These are phyloP conservation scores for Panellus pusillus DNA, from an alignment of 768 basidiomycete species.

Conservation along the genomic window DNA sequence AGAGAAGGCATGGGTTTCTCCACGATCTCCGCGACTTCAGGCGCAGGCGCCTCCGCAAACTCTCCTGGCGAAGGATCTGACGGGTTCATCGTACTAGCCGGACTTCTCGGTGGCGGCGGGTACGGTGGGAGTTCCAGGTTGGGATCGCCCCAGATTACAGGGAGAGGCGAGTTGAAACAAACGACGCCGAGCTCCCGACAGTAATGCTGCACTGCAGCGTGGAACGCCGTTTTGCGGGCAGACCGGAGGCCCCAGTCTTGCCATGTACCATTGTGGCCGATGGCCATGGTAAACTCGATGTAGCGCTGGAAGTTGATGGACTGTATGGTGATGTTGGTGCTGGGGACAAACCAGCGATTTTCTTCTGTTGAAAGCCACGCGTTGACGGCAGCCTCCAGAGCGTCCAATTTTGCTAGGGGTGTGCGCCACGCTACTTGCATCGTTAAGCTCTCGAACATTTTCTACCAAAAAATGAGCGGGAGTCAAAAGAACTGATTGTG, in stretches of 20 bases:
- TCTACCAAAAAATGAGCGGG: constrained; percentile 33
- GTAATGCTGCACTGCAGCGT: constrained; percentile 74
- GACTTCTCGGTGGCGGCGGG: constrained; percentile 4
- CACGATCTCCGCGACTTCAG: neutral
- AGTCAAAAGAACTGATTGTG: neutral
- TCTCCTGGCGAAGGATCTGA: constrained; percentile 12
- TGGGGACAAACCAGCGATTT: constrained; percentile 75
- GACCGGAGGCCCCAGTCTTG: constrained; percentile 60
- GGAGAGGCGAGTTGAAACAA: constrained; percentile 59
- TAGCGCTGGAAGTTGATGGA: constrained; percentile 65
- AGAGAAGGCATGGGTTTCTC: constrained; percentile 2
- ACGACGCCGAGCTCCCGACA: constrained; percentile 68
- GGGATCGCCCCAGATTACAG: constrained; percentile 50
- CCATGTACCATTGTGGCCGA: constrained; percentile 55
- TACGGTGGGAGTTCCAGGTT: constrained; percentile 23
- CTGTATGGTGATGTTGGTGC: constrained; percentile 62
- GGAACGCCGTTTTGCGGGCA: constrained; percentile 72
- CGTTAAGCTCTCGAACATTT: constrained; percentile 65
- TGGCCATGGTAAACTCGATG: constrained; percentile 67
- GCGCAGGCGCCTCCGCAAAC: constrained; percentile 23
- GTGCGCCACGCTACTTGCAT: constrained; percentile 80
- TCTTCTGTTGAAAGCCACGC: constrained; percentile 79
- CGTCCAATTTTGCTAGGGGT: constrained; percentile 68
- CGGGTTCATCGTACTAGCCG: neutral
- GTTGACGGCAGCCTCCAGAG: constrained; percentile 64